phyloP scores from a whole-genome alignment of 169 alveolate species.

The Plasmodium gallinaceum region DNA sequence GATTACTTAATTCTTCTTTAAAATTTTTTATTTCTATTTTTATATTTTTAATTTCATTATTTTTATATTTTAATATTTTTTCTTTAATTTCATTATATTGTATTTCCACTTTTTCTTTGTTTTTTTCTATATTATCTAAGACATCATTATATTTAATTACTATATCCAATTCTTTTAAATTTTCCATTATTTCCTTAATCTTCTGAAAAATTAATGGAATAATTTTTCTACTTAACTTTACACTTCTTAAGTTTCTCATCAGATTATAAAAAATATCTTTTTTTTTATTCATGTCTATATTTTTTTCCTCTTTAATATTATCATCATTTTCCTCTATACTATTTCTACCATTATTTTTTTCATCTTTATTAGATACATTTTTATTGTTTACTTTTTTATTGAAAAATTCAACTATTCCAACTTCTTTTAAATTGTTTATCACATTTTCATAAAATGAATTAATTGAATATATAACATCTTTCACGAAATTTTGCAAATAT shows the following conservation, averaged over 20 bases:
- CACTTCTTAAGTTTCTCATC: slow-evolving; percentile 65
- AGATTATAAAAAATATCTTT: slow-evolving; percentile 68
- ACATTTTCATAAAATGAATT: slow-evolving; percentile 51
- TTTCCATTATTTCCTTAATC: slow-evolving; percentile 57
- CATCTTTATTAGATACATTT: not conserved
- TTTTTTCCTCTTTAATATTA: not conserved
- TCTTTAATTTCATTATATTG: slow-evolving; percentile 89
- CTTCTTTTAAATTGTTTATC: slow-evolving; percentile 6
- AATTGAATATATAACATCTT: slow-evolving; percentile 50
- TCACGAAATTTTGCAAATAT: slow-evolving; percentile 47
- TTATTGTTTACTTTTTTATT: slow-evolving; percentile 1
- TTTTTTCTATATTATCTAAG: slow-evolving; percentile 75
- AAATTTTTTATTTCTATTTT: slow-evolving; percentile 43
- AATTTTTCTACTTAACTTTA: slow-evolving; percentile 56
- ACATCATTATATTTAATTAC: slow-evolving; percentile 72
- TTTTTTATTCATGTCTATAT: slow-evolving; percentile 12
- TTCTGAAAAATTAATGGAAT: slow-evolving; percentile 67
- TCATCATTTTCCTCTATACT: not conserved
- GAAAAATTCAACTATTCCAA: slow-evolving; percentile 32
- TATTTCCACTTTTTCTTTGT: slow-evolving; percentile 90
- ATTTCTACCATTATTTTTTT: not conserved
- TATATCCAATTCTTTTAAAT: slow-evolving; percentile 48
- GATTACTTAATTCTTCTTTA: slow-evolving; percentile 79
- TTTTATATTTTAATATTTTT: slow-evolving; percentile 82
- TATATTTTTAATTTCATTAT: slow-evolving; percentile 63